Evolutionary conservation across 805 yeast genomes (phyloP).

Genomic region (Zygosaccharomyces kombuchaensis): DNA sequence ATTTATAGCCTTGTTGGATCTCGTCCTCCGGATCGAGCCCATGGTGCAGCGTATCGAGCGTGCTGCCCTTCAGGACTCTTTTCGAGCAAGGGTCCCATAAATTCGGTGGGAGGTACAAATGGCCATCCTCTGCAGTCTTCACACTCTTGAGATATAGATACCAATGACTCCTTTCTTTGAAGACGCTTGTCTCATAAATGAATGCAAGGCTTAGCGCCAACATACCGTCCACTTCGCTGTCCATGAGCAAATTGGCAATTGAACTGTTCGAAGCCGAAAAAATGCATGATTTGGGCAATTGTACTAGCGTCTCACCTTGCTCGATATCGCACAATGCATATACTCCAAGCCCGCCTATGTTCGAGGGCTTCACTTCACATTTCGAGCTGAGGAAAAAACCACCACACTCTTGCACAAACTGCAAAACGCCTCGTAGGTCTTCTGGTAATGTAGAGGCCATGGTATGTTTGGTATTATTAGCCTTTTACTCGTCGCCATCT

Average conservation of each 20-base stretch:
- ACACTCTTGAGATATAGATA: constrained; percentile 55
- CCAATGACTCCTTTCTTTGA: constrained; percentile 78
- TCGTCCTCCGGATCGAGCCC: constrained; percentile 34
- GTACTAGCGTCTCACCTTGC: constrained; percentile 41
- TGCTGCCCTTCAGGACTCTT: constrained; percentile 49
- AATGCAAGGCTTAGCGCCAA: constrained; percentile 63
- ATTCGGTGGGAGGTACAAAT: constrained; percentile 51
- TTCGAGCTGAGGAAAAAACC: constrained; percentile 50
- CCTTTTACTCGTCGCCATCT: constrained; percentile 3
- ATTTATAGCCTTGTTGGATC: constrained; percentile 37
- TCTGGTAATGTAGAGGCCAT: constrained; percentile 34
- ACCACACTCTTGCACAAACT: constrained; percentile 54
- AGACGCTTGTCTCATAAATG: constrained; percentile 57
- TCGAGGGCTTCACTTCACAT: constrained; percentile 44
- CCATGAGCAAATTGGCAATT: constrained; percentile 63
- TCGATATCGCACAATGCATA: constrained; percentile 47
- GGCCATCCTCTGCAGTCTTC: constrained; percentile 32
- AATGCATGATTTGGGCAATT: constrained; percentile 59
- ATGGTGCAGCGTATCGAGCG: constrained; percentile 55
- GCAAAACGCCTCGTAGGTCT: constrained; percentile 33
- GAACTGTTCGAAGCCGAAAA: constrained; percentile 55
- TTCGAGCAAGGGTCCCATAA: constrained; percentile 57
- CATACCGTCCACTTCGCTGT: constrained; percentile 58
- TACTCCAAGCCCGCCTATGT: constrained; percentile 69
- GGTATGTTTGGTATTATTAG: not conserved